Conservation (phyloP, 805 yeast species). For the Candida dajiaensis region DNA sequence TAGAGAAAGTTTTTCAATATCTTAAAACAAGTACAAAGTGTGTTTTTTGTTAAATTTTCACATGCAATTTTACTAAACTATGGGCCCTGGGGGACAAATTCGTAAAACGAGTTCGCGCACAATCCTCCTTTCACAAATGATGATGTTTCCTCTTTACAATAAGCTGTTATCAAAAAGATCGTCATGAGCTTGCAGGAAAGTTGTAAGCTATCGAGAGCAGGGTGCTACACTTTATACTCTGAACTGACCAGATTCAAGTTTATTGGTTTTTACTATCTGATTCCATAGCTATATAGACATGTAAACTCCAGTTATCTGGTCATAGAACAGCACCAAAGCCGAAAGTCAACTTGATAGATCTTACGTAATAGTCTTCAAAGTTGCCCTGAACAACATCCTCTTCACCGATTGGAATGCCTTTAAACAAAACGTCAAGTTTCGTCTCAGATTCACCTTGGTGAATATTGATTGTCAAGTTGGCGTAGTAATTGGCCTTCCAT, state of each 20-base stretch:
- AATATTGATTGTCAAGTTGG: constrained; percentile 59
- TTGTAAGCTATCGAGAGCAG: no score
- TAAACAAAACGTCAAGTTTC: constrained; percentile 66
- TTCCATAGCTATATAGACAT: no score
- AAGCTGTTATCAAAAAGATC: no score
- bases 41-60: background rate
- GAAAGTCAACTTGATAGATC: constrained; percentile 83
- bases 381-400: constrained; percentile 82
- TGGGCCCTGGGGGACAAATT: background rate
- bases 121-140: no score
- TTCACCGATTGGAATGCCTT: constrained; percentile 92
- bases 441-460: constrained; percentile 84
- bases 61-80: background rate
- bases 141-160: no score
- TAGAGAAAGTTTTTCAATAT: background rate
- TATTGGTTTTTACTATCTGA: background rate
- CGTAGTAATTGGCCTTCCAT: constrained; percentile 85
- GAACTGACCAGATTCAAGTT: no score
- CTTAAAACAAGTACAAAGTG: background rate
- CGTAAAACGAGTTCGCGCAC: background rate
- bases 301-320: background rate
- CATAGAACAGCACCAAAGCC: constrained; percentile 92
- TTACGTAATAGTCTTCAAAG: constrained; percentile 84
- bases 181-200: no score
- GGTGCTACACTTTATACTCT: no score